A percentile compares a stretch with the other conserved stretches of the same genome.
Evolutionary conservation across 164 flowering plant species (phyloP).

Genomic region (Dillenia suffruticosa): DNA sequence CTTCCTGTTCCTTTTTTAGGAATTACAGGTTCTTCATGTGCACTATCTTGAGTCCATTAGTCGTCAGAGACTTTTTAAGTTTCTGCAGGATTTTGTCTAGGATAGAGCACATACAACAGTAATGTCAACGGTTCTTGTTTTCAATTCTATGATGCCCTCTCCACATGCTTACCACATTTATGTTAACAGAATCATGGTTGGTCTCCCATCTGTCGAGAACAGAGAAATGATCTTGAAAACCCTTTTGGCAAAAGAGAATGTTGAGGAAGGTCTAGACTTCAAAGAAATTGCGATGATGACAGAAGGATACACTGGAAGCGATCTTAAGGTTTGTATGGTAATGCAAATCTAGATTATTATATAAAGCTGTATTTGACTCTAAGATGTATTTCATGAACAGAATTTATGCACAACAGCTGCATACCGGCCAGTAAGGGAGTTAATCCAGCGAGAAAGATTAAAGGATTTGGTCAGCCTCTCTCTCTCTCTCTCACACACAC

Average conservation of each 20-base stretch:
- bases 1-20: no score
- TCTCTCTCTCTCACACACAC: no score
- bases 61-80: no score
- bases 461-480: constrained; percentile 45
- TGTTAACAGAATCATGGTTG: constrained; percentile 78
- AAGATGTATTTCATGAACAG: constrained; percentile 21
- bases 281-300: constrained; percentile 89
- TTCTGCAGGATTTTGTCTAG: no score
- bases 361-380: constrained; percentile 2
- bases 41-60: no score
- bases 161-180: background rate
- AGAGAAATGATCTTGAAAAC: constrained; percentile 76
- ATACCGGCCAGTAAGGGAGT: constrained; percentile 65
- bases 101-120: no score
- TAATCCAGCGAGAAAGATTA: constrained; percentile 56
- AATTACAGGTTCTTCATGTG: no score
- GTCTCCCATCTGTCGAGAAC: constrained; percentile 69
- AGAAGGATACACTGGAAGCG: constrained; percentile 93
- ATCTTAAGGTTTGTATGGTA: constrained; percentile 63
- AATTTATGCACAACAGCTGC: constrained; percentile 74
- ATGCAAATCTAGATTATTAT: background rate
- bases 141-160: background rate
- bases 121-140: background rate
- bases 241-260: constrained; percentile 69
- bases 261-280: constrained; percentile 58